Evolutionary conservation across 2,329 filamentous ascomycete genomes (phyloP).

Genomic region (Hymenoscyphus fructigenus): DNA sequence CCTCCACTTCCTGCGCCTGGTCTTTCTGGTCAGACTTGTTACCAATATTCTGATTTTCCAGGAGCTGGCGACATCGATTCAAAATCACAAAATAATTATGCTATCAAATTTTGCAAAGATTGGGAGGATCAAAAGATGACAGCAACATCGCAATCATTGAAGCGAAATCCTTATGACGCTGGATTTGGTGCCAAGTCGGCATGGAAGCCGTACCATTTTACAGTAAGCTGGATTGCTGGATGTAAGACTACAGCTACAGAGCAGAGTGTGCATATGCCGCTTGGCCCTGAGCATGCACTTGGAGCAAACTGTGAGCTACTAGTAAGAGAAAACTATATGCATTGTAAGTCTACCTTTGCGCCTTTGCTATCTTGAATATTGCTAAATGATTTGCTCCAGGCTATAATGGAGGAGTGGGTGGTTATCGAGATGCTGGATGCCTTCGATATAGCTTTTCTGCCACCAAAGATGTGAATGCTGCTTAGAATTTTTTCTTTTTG

Average conservation of each 20-base stretch:
- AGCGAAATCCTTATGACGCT: not conserved
- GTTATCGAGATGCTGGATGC: conserved; percentile 4
- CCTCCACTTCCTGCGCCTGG: not conserved
- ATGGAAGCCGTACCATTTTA: not conserved
- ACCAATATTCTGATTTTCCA: not conserved
- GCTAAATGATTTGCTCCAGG: not conserved
- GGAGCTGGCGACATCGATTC: not conserved
- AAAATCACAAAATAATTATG: not conserved
- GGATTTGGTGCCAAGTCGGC: not conserved
- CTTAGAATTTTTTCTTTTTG: not conserved
- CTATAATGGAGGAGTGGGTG: not conserved
- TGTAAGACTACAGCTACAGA: not conserved
- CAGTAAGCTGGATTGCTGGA: not conserved
- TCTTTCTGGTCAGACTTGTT: not conserved
- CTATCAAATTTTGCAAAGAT: not conserved
- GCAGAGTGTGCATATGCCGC: not conserved
- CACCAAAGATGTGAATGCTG: not conserved
- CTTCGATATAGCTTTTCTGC: not conserved
- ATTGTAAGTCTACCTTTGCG: not conserved
- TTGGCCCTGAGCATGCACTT: not conserved
- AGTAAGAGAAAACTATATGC: not conserved
- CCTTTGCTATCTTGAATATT: not conserved
- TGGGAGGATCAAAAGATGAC: conserved; percentile 3
- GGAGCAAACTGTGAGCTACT: not conserved
- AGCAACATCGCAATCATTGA: not conserved